Percentiles rank a stretch among this genome's conserved stretches.
These are phyloP conservation scores for Nakazawaea laoshanensis DNA, from an alignment of 805 yeast genomes.

Conservation along the genomic window DNA sequence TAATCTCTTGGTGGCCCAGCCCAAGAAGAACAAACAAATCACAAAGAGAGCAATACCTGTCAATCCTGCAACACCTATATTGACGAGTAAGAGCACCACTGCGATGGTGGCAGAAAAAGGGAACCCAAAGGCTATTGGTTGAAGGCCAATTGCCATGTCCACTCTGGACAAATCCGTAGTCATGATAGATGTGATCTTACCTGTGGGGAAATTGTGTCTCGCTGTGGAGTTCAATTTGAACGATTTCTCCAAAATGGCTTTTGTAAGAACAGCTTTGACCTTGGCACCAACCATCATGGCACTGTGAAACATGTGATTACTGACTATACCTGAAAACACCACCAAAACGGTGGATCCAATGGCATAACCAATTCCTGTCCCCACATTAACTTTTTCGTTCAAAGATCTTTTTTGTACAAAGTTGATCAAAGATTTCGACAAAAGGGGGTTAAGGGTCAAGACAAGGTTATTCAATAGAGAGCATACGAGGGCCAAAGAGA, in stretches of 20 bases:
- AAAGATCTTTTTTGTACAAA: slow-evolving; percentile 27
- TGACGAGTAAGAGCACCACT: slow-evolving; percentile 24
- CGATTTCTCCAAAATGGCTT: slow-evolving; percentile 28
- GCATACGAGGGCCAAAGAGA: slow-evolving; percentile 28
- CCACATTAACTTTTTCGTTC: slow-evolving; percentile 22
- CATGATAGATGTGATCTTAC: slow-evolving; percentile 31
- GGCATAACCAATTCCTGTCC: slow-evolving; percentile 32
- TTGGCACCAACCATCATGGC: slow-evolving; percentile 35
- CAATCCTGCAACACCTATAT: slow-evolving; percentile 30
- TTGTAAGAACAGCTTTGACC: slow-evolving; percentile 29
- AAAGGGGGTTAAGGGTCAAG: slow-evolving; percentile 41
- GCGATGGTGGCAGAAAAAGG: slow-evolving; percentile 34
- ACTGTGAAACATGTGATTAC: slow-evolving; percentile 33
- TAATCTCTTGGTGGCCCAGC: slow-evolving; percentile 25
- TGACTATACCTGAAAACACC: slow-evolving; percentile 9
- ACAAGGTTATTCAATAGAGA: slow-evolving; percentile 39
- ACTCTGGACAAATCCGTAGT: slow-evolving; percentile 34
- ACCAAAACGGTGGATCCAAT: slow-evolving; percentile 29
- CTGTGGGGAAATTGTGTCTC: slow-evolving; percentile 26
- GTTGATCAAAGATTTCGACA: slow-evolving; percentile 28
- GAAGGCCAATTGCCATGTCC: slow-evolving; percentile 34
- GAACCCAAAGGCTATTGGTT: slow-evolving; percentile 31
- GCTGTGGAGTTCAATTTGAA: slow-evolving; percentile 27
- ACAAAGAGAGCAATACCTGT: slow-evolving; percentile 33
- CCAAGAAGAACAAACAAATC: slow-evolving; percentile 25